Conservation (phyloP, 768 basidiomycete species). For the Termitomyces sp. region DNA sequence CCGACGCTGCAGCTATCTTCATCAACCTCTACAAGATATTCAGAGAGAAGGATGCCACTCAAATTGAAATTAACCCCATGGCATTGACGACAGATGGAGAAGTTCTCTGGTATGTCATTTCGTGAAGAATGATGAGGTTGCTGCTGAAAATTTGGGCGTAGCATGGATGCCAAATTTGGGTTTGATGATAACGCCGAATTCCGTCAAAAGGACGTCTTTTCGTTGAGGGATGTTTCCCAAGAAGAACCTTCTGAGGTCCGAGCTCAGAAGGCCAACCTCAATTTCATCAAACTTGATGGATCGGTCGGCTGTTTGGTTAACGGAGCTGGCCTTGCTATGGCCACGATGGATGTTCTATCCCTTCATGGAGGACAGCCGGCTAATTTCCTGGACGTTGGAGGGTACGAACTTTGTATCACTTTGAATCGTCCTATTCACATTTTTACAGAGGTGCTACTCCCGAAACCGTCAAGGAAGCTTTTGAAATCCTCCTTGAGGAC, state of each 20-base stretch:
- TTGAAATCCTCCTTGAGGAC: constrained; percentile 88
- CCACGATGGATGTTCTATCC: constrained; percentile 99
- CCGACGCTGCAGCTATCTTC: constrained; percentile 90
- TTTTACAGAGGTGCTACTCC: constrained; percentile 83
- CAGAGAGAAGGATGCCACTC: constrained; percentile 98
- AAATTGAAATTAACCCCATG: constrained; percentile 99
- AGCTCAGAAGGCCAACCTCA: constrained; percentile 92
- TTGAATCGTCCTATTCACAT: constrained; percentile 1
- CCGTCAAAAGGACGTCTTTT: constrained; percentile 88
- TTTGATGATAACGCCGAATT: constrained; percentile 99
- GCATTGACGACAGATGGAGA: constrained; percentile 87
- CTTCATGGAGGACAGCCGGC: constrained; percentile 96
- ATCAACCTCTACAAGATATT: constrained; percentile 93
- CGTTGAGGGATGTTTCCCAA: constrained; percentile 86
- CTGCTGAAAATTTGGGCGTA: constrained; percentile 23
- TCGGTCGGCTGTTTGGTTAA: constrained; percentile 97
- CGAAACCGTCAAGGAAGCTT: constrained; percentile 99
- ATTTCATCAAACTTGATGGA: constrained; percentile 99
- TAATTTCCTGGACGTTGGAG: constrained; percentile 98
- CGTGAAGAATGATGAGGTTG: constrained; percentile 5
- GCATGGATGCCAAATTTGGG: constrained; percentile 99
- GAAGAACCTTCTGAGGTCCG: constrained; percentile 98
- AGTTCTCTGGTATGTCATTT: constrained; percentile 71
- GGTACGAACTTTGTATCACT: constrained; percentile 35
- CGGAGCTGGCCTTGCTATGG: constrained; percentile 98